phyloP scores from a whole-genome alignment of 2,329 filamentous ascomycete genomes.

The Neophaeococcomyces mojaviensis region DNA sequence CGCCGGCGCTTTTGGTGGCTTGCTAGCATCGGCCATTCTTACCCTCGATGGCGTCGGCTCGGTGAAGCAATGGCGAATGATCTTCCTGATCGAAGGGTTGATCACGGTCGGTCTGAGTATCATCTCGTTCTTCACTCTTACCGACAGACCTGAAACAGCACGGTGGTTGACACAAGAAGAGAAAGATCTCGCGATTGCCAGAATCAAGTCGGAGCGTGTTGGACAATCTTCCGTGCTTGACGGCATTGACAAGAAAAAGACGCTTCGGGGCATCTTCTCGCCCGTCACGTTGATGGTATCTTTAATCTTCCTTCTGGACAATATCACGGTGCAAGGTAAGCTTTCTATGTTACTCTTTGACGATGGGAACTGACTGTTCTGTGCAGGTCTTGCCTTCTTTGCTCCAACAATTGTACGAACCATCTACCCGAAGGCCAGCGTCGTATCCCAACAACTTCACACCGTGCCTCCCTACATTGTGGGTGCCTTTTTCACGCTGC shows the following conservation, averaged over 20 bases:
- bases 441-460: slow-evolving; percentile 59
- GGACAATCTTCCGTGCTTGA: slow-evolving; percentile 57
- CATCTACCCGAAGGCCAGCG: slow-evolving; percentile 54
- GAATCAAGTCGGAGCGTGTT: slow-evolving; percentile 62
- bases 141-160: slow-evolving; percentile 61
- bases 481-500: slow-evolving; percentile 57
- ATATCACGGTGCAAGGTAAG: slow-evolving; percentile 63
- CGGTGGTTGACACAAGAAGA: slow-evolving; percentile 59
- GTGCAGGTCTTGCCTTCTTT: slow-evolving; percentile 64
- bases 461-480: slow-evolving; percentile 65
- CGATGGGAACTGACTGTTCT: too few relatives aligned
- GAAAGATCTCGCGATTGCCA: slow-evolving; percentile 58
- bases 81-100: slow-evolving; percentile 65
- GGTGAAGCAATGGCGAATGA: slow-evolving; percentile 58
- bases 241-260: slow-evolving; percentile 52
- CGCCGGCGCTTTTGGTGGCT: slow-evolving; percentile 63
- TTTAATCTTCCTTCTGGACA: slow-evolving; percentile 57
- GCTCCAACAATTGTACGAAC: slow-evolving; percentile 61
- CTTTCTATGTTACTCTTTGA: too few relatives aligned
- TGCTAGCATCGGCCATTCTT: slow-evolving; percentile 59
- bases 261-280: slow-evolving; percentile 54
- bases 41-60: slow-evolving; percentile 52
- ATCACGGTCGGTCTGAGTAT: slow-evolving; percentile 53
- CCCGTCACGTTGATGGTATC: slow-evolving; percentile 53
- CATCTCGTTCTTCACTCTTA: slow-evolving; percentile 56